phyloP scores from a whole-genome alignment of 257 asterid species.

The Solanum infundibuliforme region DNA sequence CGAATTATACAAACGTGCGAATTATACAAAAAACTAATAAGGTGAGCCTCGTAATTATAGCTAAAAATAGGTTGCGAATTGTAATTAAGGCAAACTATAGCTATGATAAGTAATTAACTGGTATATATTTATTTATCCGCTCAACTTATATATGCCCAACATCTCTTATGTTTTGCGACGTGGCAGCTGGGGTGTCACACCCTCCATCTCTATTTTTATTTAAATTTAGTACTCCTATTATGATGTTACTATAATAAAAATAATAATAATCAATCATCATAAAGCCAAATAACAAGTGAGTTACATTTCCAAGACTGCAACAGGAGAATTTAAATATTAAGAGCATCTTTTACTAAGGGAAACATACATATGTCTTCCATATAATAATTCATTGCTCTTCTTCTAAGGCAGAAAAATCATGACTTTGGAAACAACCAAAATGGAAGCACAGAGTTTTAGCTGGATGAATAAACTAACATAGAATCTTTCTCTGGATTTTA shows the following conservation, averaged over 20 bases:
- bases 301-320: constrained; percentile 1
- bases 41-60: too few species aligned
- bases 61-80: too few species aligned
- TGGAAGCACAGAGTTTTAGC: neutral
- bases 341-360: neutral
- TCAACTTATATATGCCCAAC: too few species aligned
- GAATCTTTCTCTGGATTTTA: neutral
- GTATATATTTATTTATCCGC: too few species aligned
- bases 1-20: too few species aligned
- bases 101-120: too few species aligned
- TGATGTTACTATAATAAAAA: neutral
- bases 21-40: too few species aligned
- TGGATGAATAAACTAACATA: neutral
- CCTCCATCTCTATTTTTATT: neutral
- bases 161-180: too few species aligned
- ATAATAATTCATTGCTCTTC: neutral
- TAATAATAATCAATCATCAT: neutral
- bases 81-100: too few species aligned
- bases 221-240: neutral
- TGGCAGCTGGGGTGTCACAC: too few species aligned
- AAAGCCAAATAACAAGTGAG: neutral
- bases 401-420: neutral
- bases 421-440: neutral
- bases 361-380: neutral
- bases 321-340: neutral